Evolutionary conservation across 2,329 filamentous ascomycete genomes (phyloP), one percentile per base, ranked within the genome.

Genomic region (Colletotrichum filicis): DNA sequence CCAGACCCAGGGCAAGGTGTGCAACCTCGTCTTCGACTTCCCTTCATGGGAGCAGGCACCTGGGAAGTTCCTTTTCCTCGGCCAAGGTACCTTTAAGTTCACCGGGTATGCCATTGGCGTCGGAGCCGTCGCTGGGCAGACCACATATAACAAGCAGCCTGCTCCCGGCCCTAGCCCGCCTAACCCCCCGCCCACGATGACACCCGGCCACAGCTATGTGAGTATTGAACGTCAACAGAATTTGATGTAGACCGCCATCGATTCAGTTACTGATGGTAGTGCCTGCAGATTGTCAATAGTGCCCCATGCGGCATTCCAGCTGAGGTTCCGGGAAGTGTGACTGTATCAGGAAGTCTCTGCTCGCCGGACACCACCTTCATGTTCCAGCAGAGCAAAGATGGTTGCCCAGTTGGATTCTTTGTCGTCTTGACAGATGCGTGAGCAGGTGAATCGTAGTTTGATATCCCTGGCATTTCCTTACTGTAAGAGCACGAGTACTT

Each of bases 1-100:
- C 7, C 14, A 37, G 57, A 73, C 71, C 46, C 71, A 71, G 46
- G 66, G 66, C 71, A 73, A 73, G 35, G 49, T 71, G 35, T 73
- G 71, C 61, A 73, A 65, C 56, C 68, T 73, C 46, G 67, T 70
- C 57, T 73, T 73, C 46, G 66, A 70, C 56, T 73, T 73, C 28
- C 71, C 71, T 6, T 28, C 46, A 0, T 12, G 30, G 12, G 59
- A 73, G 3, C 26, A 56, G 32, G 66, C 66, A 32, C 55, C 16
- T 5, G 61, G 67, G 12, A 65, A 71, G 60, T 70, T 56, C 46
- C 2, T 32, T 2, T 73, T 71, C 71, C n/a, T 37, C 12, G 71
- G 71, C 22, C 67, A 61, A 9, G 71, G 71, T 8, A 60, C 26
- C 35, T 73, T 73, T 56, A 64, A 28, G 9, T 73, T 73, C 49